phyloP scores from a whole-genome alignment of 768 basidiomycete species.

The Pleurotus pulmonarius region DNA sequence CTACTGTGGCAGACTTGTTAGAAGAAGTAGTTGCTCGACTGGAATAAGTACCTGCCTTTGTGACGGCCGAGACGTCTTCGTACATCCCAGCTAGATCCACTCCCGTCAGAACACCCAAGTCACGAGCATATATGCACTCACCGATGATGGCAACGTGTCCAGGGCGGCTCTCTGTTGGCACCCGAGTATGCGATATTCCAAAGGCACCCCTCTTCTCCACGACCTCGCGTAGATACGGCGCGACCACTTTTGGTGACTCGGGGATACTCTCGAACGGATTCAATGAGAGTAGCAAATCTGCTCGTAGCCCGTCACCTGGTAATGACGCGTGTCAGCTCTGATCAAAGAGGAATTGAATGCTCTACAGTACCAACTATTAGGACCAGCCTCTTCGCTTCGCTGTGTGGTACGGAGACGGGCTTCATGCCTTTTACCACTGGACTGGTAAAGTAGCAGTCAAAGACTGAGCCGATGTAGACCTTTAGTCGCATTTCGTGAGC shows the following conservation, averaged over 20 bases:
- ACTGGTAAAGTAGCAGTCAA: conserved; percentile 87
- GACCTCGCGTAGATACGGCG: conserved; percentile 72
- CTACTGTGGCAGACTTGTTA: conserved; percentile 28
- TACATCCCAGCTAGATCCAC: conserved; percentile 69
- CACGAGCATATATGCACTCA: conserved; percentile 16
- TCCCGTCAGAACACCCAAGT: neutral
- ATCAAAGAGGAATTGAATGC: neutral
- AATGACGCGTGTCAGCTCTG: neutral
- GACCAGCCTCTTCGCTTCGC: conserved; percentile 69
- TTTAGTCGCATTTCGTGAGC: neutral
- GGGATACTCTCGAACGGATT: conserved; percentile 56
- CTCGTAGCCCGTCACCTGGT: conserved; percentile 78
- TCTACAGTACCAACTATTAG: conserved; percentile 64
- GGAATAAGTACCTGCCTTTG: conserved; percentile 49
- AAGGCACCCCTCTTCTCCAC: conserved; percentile 67
- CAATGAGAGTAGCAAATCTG: conserved; percentile 69
- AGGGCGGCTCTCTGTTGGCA: conserved; percentile 85
- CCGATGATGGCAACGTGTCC: conserved; percentile 90
- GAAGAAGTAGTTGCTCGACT: neutral
- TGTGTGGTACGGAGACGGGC: conserved; percentile 39
- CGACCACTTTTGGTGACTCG: conserved; percentile 53
- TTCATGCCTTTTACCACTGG: conserved; percentile 79
- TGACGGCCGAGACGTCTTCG: conserved; percentile 86
- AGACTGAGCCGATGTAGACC: conserved; percentile 31
- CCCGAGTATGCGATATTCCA: conserved; percentile 81